phyloP scores from a whole-genome alignment of 352 stramenopile species.

The Phytophthora melonis region DNA sequence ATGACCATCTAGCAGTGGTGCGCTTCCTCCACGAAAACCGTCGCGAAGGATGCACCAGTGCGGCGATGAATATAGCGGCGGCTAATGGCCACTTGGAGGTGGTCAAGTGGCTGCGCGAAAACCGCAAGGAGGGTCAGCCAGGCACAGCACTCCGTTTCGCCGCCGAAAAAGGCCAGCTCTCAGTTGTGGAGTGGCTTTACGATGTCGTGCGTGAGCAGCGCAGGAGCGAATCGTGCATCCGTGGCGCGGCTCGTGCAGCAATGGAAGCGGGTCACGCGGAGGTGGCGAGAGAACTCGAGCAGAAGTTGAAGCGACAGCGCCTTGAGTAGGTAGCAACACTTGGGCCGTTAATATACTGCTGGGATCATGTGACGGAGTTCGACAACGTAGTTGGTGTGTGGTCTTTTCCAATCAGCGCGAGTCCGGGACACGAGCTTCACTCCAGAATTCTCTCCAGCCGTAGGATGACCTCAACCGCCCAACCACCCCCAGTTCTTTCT shows the following conservation, averaged over 20 bases:
- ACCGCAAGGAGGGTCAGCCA: slow-evolving; percentile 25
- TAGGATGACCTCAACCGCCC: not conserved
- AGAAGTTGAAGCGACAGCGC: slow-evolving; percentile 30
- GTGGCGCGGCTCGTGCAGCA: slow-evolving; percentile 13
- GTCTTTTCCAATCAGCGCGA: slow-evolving; percentile 19
- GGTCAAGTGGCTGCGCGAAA: slow-evolving; percentile 17
- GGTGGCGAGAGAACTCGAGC: slow-evolving; percentile 19
- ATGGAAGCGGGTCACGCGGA: slow-evolving; percentile 19
- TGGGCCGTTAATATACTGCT: too few species aligned
- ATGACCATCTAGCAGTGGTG: slow-evolving; percentile 22
- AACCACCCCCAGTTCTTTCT: slow-evolving; percentile 13
- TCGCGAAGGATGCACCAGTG: slow-evolving; percentile 26
- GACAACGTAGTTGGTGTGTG: not conserved
- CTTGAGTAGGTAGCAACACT: slow-evolving; percentile 12
- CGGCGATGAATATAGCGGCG: slow-evolving; percentile 21
- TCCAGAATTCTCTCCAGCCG: slow-evolving; percentile 10
- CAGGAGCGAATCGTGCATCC: slow-evolving; percentile 25
- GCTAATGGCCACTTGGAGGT: slow-evolving; percentile 19
- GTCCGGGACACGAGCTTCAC: not conserved
- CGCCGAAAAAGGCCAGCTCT: slow-evolving; percentile 19
- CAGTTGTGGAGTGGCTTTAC: slow-evolving; percentile 19
- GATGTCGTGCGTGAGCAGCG: slow-evolving; percentile 17
- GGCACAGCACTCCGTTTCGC: slow-evolving; percentile 13
- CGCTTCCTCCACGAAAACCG: slow-evolving; percentile 29
- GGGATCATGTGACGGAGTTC: not conserved